These are phyloP conservation scores for Simplicillium sp. DNA, from an alignment of 2,329 filamentous ascomycete species.

Conservation along the genomic window DNA sequence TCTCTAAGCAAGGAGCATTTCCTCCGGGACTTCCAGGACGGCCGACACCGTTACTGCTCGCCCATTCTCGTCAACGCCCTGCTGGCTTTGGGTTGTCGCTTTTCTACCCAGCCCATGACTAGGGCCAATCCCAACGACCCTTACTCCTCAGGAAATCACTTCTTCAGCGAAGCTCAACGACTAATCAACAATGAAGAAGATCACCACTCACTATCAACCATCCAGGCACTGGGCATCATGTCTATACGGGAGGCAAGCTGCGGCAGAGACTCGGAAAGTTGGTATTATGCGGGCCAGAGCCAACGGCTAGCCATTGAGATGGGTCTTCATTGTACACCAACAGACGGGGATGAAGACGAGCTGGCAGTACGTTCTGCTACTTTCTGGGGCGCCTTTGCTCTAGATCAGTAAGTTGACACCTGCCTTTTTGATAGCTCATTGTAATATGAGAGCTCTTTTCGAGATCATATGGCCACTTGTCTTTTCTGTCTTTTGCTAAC, in stretches of 20 bases:
- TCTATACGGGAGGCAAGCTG: constrained; percentile 65
- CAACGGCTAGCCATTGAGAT: constrained; percentile 64
- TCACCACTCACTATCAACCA: constrained; percentile 56
- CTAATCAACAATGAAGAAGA: constrained; percentile 49
- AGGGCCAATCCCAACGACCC: constrained; percentile 53
- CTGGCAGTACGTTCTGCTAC: constrained; percentile 49
- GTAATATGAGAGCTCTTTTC: neutral
- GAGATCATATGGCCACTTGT: neutral
- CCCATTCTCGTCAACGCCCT: constrained; percentile 57
- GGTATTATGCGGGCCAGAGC: constrained; percentile 63
- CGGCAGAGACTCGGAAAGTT: constrained; percentile 63
- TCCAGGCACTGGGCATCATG: constrained; percentile 70
- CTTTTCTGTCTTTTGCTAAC: constrained; percentile 10
- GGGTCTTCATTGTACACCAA: constrained; percentile 50
- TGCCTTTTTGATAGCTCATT: neutral
- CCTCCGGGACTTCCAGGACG: constrained; percentile 52
- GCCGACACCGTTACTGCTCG: constrained; percentile 56
- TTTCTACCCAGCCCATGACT: constrained; percentile 55
- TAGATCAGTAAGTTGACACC: constrained; percentile 47
- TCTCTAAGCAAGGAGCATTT: constrained; percentile 66
- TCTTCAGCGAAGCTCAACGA: constrained; percentile 59
- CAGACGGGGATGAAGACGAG: constrained; percentile 42
- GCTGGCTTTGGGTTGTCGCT: constrained; percentile 57
- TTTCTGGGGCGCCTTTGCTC: constrained; percentile 53
- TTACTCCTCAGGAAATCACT: constrained; percentile 61